Evolutionary conservation across 1,284 basidiomycete genomes (phyloP).

Genomic region (Cutaneotrichosporon spelunceum): DNA sequence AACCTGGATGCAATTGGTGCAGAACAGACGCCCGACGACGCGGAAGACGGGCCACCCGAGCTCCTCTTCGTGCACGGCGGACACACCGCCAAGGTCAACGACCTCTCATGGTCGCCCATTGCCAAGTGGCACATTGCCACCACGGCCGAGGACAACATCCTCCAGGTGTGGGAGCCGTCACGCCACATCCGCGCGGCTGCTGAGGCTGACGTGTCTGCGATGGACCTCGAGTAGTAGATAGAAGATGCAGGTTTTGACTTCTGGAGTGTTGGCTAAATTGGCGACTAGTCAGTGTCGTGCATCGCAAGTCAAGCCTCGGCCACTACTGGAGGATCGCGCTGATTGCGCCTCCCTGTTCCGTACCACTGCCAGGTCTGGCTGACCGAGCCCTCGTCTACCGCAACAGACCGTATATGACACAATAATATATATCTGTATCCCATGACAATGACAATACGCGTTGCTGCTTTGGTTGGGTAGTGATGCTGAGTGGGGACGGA

Average conservation of each 20-base stretch:
- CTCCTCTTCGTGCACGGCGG: constrained; percentile 89
- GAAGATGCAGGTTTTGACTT: not conserved
- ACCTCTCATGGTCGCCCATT: constrained; percentile 52
- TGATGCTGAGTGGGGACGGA: not conserved
- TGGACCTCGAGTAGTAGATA: constrained; percentile 46
- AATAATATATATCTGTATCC: not conserved
- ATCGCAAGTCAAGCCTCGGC: too few relatives aligned
- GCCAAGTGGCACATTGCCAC: constrained; percentile 53
- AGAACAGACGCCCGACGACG: constrained; percentile 96
- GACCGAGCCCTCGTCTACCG: too few relatives aligned
- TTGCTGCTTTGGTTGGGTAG: not conserved
- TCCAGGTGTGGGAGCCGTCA: constrained; percentile 53
- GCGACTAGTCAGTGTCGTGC: too few relatives aligned
- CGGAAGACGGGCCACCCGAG: constrained; percentile 93
- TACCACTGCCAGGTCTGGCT: too few relatives aligned
- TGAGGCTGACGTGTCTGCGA: constrained; percentile 45
- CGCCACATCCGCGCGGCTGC: constrained; percentile 53
- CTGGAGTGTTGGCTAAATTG: not conserved
- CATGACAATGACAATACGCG: not conserved
- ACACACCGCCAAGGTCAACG: constrained; percentile 52
- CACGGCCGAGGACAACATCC: constrained; percentile 56
- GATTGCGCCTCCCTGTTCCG: too few relatives aligned
- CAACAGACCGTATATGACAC: not conserved
- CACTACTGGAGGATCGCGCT: too few relatives aligned
- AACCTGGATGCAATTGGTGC: constrained; percentile 88